Percentiles rank a stretch among this genome's conserved stretches.
Conservation (phyloP, 495 filamentous ascomycete genomes). For the Penicillium manginii region DNA sequence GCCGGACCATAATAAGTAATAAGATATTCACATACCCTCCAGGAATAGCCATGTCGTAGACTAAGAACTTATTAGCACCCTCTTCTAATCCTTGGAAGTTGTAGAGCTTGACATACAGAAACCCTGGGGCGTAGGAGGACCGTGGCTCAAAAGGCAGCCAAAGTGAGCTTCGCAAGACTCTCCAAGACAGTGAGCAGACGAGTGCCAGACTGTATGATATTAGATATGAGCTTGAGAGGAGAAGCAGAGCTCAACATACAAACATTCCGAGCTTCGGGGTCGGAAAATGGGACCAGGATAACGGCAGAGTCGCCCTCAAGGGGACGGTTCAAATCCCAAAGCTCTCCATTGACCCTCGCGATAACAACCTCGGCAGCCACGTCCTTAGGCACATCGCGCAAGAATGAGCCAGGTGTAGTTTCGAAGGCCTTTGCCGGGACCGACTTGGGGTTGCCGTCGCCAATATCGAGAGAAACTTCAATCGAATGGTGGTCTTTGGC, state of each 20-base stretch:
- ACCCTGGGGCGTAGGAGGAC: slow-evolving; percentile 87
- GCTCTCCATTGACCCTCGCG: slow-evolving; percentile 75
- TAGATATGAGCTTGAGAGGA: too few relatives aligned
- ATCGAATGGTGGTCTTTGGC: slow-evolving; percentile 54
- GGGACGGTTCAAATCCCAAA: slow-evolving; percentile 93
- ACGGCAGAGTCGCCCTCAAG: slow-evolving; percentile 77
- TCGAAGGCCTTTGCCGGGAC: slow-evolving; percentile 56
- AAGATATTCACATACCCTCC: slow-evolving; percentile 55
- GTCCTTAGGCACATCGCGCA: slow-evolving; percentile 57
- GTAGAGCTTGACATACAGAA: slow-evolving; percentile 56
- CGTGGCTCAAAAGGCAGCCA: slow-evolving; percentile 87
- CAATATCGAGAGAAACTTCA: slow-evolving; percentile 53
- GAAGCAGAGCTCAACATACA: slow-evolving; percentile 29
- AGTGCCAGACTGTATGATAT: slow-evolving; percentile 65
- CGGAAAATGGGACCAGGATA: slow-evolving; percentile 79
- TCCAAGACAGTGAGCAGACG: slow-evolving; percentile 89
- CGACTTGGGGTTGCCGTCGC: slow-evolving; percentile 46
- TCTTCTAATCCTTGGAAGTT: too few relatives aligned
- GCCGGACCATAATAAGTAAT: not conserved
- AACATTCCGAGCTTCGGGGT: slow-evolving; percentile 80
- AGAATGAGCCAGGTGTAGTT: slow-evolving; percentile 56
- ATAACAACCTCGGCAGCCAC: slow-evolving; percentile 65
- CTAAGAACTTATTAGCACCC: too few relatives aligned
- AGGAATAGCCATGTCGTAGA: slow-evolving; percentile 94
- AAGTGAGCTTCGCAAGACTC: slow-evolving; percentile 78